Percentiles rank a stretch among this genome's conserved stretches.
Conservation (phyloP, 441 rosid species). For the Cnidoscolus chayamansa region DNA sequence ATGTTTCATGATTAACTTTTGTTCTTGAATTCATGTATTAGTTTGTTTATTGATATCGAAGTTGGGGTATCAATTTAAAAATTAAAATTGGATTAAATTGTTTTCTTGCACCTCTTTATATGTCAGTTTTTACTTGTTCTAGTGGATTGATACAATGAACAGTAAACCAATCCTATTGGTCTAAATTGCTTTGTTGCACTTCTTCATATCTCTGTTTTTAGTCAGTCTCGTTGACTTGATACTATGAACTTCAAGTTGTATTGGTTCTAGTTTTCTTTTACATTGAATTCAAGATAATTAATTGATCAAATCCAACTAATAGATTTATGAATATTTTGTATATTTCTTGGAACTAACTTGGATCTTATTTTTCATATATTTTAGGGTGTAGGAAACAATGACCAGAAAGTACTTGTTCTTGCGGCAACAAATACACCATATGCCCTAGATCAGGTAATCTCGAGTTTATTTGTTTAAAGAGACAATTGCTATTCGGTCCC, state of each 20-base stretch:
- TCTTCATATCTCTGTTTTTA: too few relatives aligned
- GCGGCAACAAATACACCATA: constrained; percentile 98
- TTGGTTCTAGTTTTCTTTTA: constrained; percentile 4
- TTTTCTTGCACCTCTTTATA: constrained; percentile 9
- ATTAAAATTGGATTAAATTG: background rate
- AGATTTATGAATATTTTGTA: background rate
- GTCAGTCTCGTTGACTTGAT: too few relatives aligned
- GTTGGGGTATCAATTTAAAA: background rate
- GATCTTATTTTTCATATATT: constrained; percentile 20
- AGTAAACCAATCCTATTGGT: too few relatives aligned
- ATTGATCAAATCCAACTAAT: background rate
- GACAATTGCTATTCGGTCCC: too few relatives aligned
- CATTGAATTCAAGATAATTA: constrained; percentile 5
- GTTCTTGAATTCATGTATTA: background rate
- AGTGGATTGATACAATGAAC: background rate
- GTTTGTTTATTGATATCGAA: background rate
- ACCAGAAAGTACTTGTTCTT: constrained; percentile 96
- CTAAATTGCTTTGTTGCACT: too few relatives aligned
- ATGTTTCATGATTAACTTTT: background rate
- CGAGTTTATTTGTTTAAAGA: constrained; percentile 15
- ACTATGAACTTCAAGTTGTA: background rate
- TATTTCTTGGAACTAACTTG: background rate
- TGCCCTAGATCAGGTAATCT: constrained; percentile 84
- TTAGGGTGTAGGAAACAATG: constrained; percentile 95
- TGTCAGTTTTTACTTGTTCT: background rate